Evolutionary conservation across 2,329 filamentous ascomycete genomes (phyloP).

Genomic region (Fusarium camptoceras): DNA sequence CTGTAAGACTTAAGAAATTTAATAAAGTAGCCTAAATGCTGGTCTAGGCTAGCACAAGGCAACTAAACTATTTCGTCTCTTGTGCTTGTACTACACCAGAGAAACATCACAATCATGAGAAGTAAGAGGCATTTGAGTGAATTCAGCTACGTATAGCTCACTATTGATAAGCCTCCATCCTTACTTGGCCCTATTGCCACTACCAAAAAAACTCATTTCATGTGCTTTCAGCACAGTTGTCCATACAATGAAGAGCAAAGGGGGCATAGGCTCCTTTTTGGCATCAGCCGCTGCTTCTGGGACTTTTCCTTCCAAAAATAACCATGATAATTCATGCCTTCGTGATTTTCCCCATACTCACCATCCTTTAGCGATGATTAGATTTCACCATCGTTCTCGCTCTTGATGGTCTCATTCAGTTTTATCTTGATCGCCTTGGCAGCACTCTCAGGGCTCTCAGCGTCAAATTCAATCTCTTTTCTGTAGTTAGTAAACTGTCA

Average conservation of each 20-base stretch:
- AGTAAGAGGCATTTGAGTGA: not conserved
- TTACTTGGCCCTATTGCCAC: not conserved
- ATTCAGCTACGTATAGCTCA: slow-evolving; percentile 1
- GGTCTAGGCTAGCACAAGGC: not conserved
- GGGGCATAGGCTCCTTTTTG: not conserved
- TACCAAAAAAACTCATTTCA: slow-evolving; percentile 20
- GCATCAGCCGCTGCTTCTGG: not conserved
- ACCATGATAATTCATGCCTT: not conserved
- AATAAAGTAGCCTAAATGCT: not conserved
- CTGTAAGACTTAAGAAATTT: fast-evolving
- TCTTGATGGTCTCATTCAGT: slow-evolving; percentile 33
- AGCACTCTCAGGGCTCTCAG: slow-evolving; percentile 22
- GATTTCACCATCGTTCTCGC: slow-evolving; percentile 2
- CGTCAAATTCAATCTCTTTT: not conserved
- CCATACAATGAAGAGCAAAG: not conserved
- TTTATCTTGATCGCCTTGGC: slow-evolving; percentile 37
- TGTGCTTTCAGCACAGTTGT: slow-evolving; percentile 2
- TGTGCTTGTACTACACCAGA: not conserved
- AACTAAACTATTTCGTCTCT: fast-evolving
- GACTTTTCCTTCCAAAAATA: not conserved
- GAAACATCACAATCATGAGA: not conserved
- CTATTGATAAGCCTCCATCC: not conserved
- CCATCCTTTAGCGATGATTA: not conserved
- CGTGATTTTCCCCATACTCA: too few species aligned
- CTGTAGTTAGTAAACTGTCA: slow-evolving; percentile 4